Evolutionary conservation across 139 green algal species (phyloP).

Genomic region (Astrephomene gubernaculifera): DNA sequence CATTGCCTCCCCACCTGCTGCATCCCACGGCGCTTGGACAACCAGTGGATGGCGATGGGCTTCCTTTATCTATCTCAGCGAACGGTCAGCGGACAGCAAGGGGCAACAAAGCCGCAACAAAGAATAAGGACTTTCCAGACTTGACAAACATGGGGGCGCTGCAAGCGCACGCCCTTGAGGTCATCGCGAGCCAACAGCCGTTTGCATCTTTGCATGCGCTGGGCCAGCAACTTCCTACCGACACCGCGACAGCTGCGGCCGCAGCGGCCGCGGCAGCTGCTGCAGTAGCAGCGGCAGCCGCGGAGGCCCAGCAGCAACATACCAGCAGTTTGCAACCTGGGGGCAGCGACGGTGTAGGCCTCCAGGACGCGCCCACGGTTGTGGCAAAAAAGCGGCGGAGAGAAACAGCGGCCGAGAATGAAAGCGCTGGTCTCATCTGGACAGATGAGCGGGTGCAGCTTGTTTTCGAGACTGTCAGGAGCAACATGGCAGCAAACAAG

Average conservation of each 20-base stretch:
- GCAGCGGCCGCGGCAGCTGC: slow-evolving; percentile 22
- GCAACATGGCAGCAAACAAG: not conserved
- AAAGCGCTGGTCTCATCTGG: not conserved
- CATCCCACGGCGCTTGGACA: not conserved
- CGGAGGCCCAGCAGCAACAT: slow-evolving; percentile 2
- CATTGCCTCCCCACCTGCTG: not conserved
- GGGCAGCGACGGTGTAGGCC: not conserved
- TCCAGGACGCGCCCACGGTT: not conserved
- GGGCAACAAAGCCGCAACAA: not conserved
- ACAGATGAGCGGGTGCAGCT: slow-evolving; percentile 7
- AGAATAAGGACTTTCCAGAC: not conserved
- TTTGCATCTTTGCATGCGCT: not conserved
- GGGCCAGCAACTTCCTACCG: not conserved
- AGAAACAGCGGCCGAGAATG: slow-evolving; percentile 6
- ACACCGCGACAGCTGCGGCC: slow-evolving; percentile 3
- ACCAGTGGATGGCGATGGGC: not conserved
- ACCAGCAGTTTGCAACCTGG: too few species aligned
- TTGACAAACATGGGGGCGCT: not conserved
- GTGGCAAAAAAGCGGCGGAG: slow-evolving; percentile 14
- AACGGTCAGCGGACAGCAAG: not conserved
- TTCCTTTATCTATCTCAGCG: not conserved
- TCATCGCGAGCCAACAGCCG: not conserved
- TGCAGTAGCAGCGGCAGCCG: slow-evolving; percentile 8
- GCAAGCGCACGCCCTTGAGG: not conserved
- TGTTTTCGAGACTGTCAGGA: slow-evolving; percentile 27